Evolutionary conservation across 169 alveolate genomes (phyloP), one percentile per base, ranked within the genome.

Genomic region (Theileria sp.): DNA sequence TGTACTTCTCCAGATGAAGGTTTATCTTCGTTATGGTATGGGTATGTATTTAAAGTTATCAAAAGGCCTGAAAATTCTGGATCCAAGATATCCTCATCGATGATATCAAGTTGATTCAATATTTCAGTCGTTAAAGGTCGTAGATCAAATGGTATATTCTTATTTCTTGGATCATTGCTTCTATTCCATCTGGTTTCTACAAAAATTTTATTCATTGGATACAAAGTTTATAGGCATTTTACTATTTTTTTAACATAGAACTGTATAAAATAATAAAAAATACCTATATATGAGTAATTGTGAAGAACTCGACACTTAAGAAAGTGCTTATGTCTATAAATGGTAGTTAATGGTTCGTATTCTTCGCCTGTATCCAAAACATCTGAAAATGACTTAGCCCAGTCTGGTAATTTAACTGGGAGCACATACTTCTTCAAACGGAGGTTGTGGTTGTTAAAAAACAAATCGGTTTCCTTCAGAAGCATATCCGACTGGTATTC

Each of bases 51-150:
- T 54, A 91, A 66, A n/a, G 95, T 91, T 25, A 91, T 85, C 75
- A 91, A 36, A 44, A 91, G 77, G 23, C 95, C 95, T 8, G 93
- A 81, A 69, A 91, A 87, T 58, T 91, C 88, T n/a, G 91, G 92
- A 71, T 83, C 86, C 13, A 78, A 10, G 51, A 91, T 81, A 67
- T 91, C 95, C 62, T 87, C 88, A 79, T 91, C 86, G 28, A 82
- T 80, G 30, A 82, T 68, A 69, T 81, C 87, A 51, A 91, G 75
- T 76, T 86, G 92, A 73, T 87, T 79, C 61, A 87, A 49, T 25
- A 87, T 82, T 71, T 80, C 84, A 54, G 87, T 58, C 17, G 92
- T 89, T 58, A 88, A 69, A 26, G 92, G 90, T 44, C 92, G 79
- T 15, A 91, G 79, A 68, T 91, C 92, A 81, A 91, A 91, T 26